Evolutionary conservation across 2,329 filamentous ascomycete genomes (phyloP), one percentile per base, ranked within the genome.

Genomic region (Annulohypoxylon truncatum): DNA sequence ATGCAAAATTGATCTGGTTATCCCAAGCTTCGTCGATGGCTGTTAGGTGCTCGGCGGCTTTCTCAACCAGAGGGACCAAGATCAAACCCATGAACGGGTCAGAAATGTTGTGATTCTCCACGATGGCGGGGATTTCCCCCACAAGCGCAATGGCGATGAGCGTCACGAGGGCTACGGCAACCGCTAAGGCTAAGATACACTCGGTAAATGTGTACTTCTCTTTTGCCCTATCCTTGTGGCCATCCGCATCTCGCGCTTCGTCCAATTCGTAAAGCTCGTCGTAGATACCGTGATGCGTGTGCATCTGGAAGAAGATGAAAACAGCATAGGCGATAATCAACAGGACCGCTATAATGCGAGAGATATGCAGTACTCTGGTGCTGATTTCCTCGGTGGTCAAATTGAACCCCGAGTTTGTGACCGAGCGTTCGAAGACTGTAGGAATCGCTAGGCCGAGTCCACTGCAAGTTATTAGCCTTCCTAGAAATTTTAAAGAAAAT

Each of bases 1-100:
- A 84, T 0, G 93, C 92, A 78, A 94, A 90, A 81, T 96, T 96
- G 84, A 94, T 93, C 76, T 91, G 89, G 76, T 92, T 88, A 72
- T 93, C 91, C 84, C 89, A 95, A 22, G 93, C 93, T 83, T 96
- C 93, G 72, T 96, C 92, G 63, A 96, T 84, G 42, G 92, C 92
- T 1, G 92, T 94, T 48, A 96, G 81, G 78, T 96, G 93, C 78
- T 96, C 93, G 10, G 93, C 92, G 2, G 91, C 90, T 79, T 97
- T 96, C 76, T 96, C 93, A 4, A 96, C 92, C 0, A 96, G 84
- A 3, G 92, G 90, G 4, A 96, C 86, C 0, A 96, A 84, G 69
- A 96, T 95, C 35, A 96, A 82, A 73, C 92, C 85, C 79, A 87
- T 85, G 67, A 86, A 86, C 1, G 85, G 80, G 58, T 86, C 84